Evolutionary conservation across 306 rosid genomes (phyloP).

Genomic region (Argentina anserina): DNA sequence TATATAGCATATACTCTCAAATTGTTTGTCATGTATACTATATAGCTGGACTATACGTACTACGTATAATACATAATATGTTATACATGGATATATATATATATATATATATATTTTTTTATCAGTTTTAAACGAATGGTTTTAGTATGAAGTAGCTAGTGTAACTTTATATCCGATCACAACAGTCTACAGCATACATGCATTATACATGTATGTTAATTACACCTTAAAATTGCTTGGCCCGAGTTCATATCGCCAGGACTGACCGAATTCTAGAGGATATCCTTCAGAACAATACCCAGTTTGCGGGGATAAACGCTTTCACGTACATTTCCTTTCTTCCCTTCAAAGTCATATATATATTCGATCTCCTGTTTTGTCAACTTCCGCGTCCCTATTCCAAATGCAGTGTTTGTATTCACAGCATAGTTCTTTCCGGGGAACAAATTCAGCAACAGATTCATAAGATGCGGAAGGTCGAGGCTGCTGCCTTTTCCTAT

Average conservation of each 20-base stretch:
- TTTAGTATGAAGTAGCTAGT: too few relatives aligned
- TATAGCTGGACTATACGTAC: neutral
- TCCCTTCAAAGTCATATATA: neutral
- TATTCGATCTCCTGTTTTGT: neutral
- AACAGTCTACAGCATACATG: too few relatives aligned
- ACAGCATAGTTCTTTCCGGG: neutral
- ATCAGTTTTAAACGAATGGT: neutral
- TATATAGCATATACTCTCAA: neutral
- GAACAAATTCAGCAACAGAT: neutral
- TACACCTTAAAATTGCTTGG: too few relatives aligned
- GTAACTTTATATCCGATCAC: too few relatives aligned
- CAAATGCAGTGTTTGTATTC: neutral
- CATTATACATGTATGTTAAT: too few relatives aligned
- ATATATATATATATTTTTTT: too few relatives aligned
- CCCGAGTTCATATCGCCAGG: neutral
- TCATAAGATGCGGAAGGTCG: conserved; percentile 2
- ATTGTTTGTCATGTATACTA: neutral
- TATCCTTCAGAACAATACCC: neutral
- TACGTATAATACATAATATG: neutral
- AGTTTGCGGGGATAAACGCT: neutral
- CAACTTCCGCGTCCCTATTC: neutral
- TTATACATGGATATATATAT: neutral
- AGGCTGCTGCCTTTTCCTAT: neutral
- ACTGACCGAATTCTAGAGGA: neutral
- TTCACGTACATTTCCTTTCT: neutral